A percentile compares a stretch with the other conserved stretches of the same genome.
These are phyloP conservation scores for Pseudocercospora eumusae DNA, from an alignment of 2,329 filamentous ascomycete species.

Conservation along the genomic window DNA sequence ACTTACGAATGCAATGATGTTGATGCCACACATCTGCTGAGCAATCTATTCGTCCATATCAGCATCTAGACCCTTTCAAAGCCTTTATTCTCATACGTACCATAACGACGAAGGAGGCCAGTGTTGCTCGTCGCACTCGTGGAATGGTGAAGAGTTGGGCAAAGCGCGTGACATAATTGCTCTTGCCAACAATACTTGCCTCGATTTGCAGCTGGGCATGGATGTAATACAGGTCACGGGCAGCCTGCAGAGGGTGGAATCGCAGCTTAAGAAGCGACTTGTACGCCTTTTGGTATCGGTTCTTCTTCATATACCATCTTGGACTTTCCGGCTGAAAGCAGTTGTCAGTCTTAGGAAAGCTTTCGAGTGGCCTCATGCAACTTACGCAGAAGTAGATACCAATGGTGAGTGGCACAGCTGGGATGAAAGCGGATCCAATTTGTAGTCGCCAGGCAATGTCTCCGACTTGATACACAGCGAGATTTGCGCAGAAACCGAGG, in stretches of 20 bases:
- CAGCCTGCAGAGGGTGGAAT: constrained; percentile 54
- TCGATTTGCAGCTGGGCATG: constrained; percentile 39
- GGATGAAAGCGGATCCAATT: constrained; percentile 51
- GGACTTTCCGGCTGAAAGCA: constrained; percentile 11
- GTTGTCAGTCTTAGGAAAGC: neutral
- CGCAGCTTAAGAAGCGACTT: constrained; percentile 52
- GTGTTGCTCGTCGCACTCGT: constrained; percentile 47
- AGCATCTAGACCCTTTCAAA: constrained; percentile 1
- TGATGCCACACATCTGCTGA: constrained; percentile 22
- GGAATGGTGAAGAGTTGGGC: constrained; percentile 54
- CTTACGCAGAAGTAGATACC: constrained; percentile 47
- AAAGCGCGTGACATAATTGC: constrained; percentile 47
- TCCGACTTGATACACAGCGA: constrained; percentile 45
- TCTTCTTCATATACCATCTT: constrained; percentile 48
- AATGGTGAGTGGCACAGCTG: constrained; percentile 48
- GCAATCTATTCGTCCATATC: neutral
- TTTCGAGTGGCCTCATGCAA: constrained; percentile 30
- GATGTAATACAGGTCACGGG: constrained; percentile 58
- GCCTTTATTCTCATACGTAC: constrained; percentile 27
- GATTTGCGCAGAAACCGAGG: constrained; percentile 45
- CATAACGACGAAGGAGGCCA: constrained; percentile 38
- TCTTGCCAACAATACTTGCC: constrained; percentile 37
- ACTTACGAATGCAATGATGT: constrained; percentile 37
- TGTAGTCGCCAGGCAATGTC: constrained; percentile 49
- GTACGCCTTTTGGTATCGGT: constrained; percentile 51